Evolutionary conservation across 176 grass and related monocot species (phyloP), one percentile per base, ranked within the genome.

Genomic region (Cocos nucifera): DNA sequence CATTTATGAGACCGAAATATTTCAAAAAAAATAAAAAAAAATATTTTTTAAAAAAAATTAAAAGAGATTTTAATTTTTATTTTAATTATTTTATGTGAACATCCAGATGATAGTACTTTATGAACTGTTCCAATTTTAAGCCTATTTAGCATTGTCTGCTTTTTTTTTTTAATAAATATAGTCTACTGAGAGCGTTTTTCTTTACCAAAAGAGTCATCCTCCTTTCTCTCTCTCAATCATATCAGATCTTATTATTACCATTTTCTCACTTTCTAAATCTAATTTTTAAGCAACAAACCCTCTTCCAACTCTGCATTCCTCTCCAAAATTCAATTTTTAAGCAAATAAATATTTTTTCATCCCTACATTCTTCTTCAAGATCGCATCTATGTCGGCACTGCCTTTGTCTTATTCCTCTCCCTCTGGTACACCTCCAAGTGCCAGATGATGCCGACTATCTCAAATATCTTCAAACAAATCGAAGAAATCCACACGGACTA

Each of bases 321-420:
- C 5, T 22, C 58, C 18, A 65, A 73, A 78, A 71, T 74, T 53
- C 50, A 57, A 27, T 62, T 49, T 78, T 82, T 86, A 49, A 21
- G 56, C 79, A 69, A 39, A 74, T 59, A 56, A 64, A 67, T 69
- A 60, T 56, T 26, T 21, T 53, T 35, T 22, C 67, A 10, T 65
- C 67, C 53, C 49, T 54, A 4, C 8, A 63, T 39, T 65, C 55
- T n/a, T 23, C 4, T 22, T 52, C n/a, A 65, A 73, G 73, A 71
- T 78, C 58, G 87, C 58, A 83, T 90, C 75, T 79, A 63, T 6
- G 79, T 69, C 82, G 87, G 87, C 6, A 82, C 79, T 16, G 87
- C 87, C 66, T 90, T 90, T 60, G 87, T 90, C 57, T 79, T 90
- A 54, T 82, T 90, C 55, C 59, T 90, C 76, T 90, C 88, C 22